phyloP scores from a whole-genome alignment of 164 flowering plant genomes.

The Tetracentron sinense region DNA sequence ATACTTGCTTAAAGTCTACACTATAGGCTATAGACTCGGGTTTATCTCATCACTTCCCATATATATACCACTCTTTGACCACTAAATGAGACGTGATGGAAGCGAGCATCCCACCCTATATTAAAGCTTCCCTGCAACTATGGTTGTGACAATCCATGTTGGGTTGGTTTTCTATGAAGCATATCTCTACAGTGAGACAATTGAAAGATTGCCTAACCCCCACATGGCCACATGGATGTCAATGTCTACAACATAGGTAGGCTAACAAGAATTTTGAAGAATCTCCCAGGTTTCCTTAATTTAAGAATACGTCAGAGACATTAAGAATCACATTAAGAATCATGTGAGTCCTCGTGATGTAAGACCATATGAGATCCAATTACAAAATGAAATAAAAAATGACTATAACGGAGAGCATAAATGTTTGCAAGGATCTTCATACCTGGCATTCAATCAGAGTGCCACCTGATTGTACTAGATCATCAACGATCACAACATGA shows the following conservation, averaged over 20 bases:
- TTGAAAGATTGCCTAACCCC: neutral
- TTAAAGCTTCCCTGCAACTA: too few relatives aligned
- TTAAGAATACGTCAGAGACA: neutral
- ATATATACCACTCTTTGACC: too few relatives aligned
- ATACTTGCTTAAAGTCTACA: too few relatives aligned
- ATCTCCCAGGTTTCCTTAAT: neutral
- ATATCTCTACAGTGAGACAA: neutral
- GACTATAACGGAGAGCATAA: neutral
- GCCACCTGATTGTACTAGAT: constrained; percentile 97
- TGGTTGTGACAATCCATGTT: too few relatives aligned
- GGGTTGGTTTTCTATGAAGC: neutral
- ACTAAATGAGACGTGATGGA: too few relatives aligned
- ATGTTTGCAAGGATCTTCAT: neutral
- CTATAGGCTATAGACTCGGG: too few relatives aligned
- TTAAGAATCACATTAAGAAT: neutral
- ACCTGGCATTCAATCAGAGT: constrained; percentile 98
- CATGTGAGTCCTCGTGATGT: neutral
- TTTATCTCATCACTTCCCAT: too few relatives aligned
- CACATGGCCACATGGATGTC: neutral
- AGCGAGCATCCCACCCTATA: too few relatives aligned
- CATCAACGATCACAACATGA: constrained; percentile 97
- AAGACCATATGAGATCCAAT: neutral
- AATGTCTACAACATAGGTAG: too few relatives aligned
- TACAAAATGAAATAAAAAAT: neutral
- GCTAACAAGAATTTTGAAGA: too few relatives aligned